phyloP scores from a whole-genome alignment of 805 yeast genomes.

The Zygosaccharomyces rouxii region DNA sequence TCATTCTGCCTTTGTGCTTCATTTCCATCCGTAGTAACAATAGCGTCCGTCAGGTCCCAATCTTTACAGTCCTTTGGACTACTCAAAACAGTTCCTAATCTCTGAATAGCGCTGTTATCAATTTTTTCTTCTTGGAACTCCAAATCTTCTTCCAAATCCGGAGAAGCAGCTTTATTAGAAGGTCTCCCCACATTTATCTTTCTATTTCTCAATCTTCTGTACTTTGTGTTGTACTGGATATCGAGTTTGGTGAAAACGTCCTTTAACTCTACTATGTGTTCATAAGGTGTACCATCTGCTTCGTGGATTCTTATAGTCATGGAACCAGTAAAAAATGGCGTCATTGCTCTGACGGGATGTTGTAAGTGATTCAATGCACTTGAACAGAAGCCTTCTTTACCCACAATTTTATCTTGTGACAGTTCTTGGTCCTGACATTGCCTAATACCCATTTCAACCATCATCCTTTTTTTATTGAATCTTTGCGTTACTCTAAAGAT shows the following conservation, averaged over 20 bases:
- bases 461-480: constrained; percentile 89
- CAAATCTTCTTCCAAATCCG: constrained; percentile 20
- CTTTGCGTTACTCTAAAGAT: constrained; percentile 82
- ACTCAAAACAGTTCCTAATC: constrained; percentile 71
- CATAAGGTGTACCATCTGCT: constrained; percentile 98
- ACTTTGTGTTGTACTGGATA: constrained; percentile 91
- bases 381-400: constrained; percentile 26
- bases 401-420: constrained; percentile 27
- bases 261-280: constrained; percentile 88
- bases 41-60: constrained; percentile 75
- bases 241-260: constrained; percentile 83
- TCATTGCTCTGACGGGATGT: constrained; percentile 19
- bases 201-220: constrained; percentile 70
- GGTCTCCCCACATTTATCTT: constrained; percentile 37
- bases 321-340: constrained; percentile 73
- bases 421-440: constrained; percentile 76
- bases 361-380: constrained; percentile 28
- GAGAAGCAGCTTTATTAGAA: constrained; percentile 39
- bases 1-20: constrained; percentile 47
- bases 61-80: constrained; percentile 53
- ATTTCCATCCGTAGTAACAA: constrained; percentile 41
- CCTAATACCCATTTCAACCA: constrained; percentile 89
- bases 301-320: constrained; percentile 96
- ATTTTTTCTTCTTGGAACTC: constrained; percentile 26
- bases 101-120: constrained; percentile 26